A percentile compares a stretch with the other conserved stretches of the same genome.
These are phyloP conservation scores for Articulospora tetracladia DNA, from an alignment of 495 filamentous ascomycete genomes.

Conservation along the genomic window DNA sequence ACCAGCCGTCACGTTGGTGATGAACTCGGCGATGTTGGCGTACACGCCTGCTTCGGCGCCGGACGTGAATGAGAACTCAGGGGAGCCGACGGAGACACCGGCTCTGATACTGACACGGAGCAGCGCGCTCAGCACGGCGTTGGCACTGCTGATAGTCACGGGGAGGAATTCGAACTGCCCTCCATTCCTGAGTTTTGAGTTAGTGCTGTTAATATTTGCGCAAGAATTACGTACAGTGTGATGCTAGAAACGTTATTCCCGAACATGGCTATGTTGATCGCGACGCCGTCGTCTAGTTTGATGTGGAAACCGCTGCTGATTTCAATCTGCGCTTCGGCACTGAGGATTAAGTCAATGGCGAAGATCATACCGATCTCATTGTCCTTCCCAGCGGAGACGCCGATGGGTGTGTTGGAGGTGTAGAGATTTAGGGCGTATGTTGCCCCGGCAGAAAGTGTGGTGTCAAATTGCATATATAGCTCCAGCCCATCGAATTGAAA, in stretches of 20 bases:
- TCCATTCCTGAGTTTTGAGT: slow-evolving; percentile 28
- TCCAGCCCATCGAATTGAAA: slow-evolving; percentile 49
- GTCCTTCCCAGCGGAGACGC: slow-evolving; percentile 28
- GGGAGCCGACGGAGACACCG: slow-evolving; percentile 33
- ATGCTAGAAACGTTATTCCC: slow-evolving; percentile 39
- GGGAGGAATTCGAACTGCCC: slow-evolving; percentile 55
- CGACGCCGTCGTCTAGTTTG: slow-evolving; percentile 42
- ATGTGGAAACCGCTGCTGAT: slow-evolving; percentile 51
- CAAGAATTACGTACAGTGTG: slow-evolving; percentile 31
- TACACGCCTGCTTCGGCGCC: slow-evolving; percentile 45
- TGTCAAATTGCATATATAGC: slow-evolving; percentile 47
- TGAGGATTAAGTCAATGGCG: slow-evolving; percentile 44
- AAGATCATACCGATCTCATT: slow-evolving; percentile 40
- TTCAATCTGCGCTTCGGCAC: slow-evolving; percentile 36
- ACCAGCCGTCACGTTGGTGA: slow-evolving; percentile 40
- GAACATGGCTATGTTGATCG: slow-evolving; percentile 40
- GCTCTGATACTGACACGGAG: slow-evolving; percentile 41
- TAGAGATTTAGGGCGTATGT: slow-evolving; percentile 48
- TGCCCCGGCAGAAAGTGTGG: slow-evolving; percentile 34
- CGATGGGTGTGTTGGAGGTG: slow-evolving; percentile 38
- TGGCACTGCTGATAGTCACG: slow-evolving; percentile 38
- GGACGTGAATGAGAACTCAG: slow-evolving; percentile 10
- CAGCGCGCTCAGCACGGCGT: slow-evolving; percentile 38
- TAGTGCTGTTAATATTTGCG: slow-evolving; percentile 5
- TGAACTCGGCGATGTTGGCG: slow-evolving; percentile 49